Evolutionary conservation across 1,284 basidiomycete species (phyloP).

Genomic region (Volvariella volvacea): DNA sequence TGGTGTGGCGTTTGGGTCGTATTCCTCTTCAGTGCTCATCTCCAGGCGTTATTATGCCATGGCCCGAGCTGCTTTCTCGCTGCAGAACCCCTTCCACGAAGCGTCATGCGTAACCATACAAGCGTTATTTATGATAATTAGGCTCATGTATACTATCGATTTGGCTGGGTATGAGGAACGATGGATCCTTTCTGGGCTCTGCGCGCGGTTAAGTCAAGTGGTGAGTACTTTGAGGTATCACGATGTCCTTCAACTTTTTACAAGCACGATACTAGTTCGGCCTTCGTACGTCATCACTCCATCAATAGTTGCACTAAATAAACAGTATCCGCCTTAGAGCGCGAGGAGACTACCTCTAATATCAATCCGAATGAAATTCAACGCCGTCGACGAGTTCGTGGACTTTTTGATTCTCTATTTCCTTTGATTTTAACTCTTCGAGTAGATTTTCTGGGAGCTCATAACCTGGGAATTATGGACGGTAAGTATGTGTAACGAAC

Average conservation of each 20-base stretch:
- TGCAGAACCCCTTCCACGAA: conserved; percentile 36
- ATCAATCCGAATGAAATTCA: conserved; percentile 42
- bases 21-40: conserved; percentile 20
- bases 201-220: conserved; percentile 33
- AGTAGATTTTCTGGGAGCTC: conserved; percentile 48
- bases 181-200: conserved; percentile 42
- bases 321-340: conserved; percentile 27
- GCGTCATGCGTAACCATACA: conserved; percentile 41
- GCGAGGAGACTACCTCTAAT: conserved; percentile 46
- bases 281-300: conserved; percentile 33
- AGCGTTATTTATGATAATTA: conserved; percentile 38
- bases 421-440: not conserved
- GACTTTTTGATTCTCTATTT: not conserved
- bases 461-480: conserved; percentile 44
- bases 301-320: not conserved
- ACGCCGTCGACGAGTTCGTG: conserved; percentile 33
- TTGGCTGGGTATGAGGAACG: conserved; percentile 35
- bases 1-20: conserved; percentile 33
- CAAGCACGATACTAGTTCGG: conserved; percentile 31
- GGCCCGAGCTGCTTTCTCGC: conserved; percentile 36
- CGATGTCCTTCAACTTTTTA: not conserved
- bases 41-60: conserved; percentile 37
- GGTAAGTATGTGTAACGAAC: conserved; percentile 22
- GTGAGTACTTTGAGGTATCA: conserved; percentile 22
- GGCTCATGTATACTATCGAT: conserved; percentile 38